A percentile compares a stretch with the other conserved stretches of the same genome.
Evolutionary conservation across 2,329 filamentous ascomycete species (phyloP).

Genomic region (Apiospora malaysiana): DNA sequence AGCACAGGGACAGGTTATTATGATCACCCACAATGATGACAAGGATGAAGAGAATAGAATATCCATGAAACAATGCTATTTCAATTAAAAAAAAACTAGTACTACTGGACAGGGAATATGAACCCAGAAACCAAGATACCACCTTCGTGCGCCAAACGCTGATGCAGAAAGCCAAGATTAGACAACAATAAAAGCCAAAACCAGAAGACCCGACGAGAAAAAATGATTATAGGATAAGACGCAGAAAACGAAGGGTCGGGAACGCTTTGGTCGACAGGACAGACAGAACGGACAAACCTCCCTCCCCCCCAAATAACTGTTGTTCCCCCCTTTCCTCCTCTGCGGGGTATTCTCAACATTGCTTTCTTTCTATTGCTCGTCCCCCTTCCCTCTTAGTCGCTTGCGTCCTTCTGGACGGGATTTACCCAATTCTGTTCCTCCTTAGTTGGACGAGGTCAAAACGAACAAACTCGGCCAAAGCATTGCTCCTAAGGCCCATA

Average conservation of each 20-base stretch:
- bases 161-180: constrained; percentile 19
- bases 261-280: no score
- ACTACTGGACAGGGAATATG: background rate
- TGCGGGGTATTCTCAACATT: background rate
- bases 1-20: background rate
- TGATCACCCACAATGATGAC: no score
- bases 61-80: background rate
- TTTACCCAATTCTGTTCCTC: no score
- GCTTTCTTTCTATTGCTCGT: background rate
- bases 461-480: background rate
- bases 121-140: constrained; percentile 1
- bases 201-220: no score
- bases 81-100: background rate
- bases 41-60: no score
- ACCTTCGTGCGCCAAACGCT: constrained; percentile 20
- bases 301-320: no score
- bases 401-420: background rate
- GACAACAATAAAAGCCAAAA: background rate
- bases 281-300: no score
- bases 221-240: background rate
- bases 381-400: background rate
- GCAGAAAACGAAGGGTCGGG: background rate
- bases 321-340: no score
- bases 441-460: no score
- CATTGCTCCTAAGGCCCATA: constrained; percentile 9